Base-by-base conservation (phyloP, 176 grass and related monocot species). In the Musa itinerans region DNA sequence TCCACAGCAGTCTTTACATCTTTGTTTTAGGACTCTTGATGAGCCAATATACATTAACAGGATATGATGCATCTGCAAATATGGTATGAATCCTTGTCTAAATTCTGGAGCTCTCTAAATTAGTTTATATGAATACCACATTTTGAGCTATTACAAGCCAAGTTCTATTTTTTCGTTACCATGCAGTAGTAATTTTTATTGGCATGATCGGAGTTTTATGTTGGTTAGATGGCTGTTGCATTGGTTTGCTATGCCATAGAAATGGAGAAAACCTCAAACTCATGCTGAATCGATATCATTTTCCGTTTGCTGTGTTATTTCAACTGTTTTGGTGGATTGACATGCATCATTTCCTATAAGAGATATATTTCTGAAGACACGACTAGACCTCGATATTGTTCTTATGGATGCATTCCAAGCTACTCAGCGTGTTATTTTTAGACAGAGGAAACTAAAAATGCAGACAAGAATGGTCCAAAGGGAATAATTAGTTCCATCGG, bases 61-160 rank as follows among this genome's bases (percentile, higher is more conserved):
- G 95, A 69, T 99, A 99, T 69, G 95, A 99, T 56, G 90, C 90
- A 9, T 99, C 90, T 1, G 95, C 90, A 2, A 88, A 94, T 76
- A 88, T 99, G 95, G 94, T 92, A 87, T 58, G 29, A 76, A 50
- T 76, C 19, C 19, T 63, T 50, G 3, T 53, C 69, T 52, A 13
- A 72, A 23, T 12, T 72, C 11, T 43, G 34, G 3, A 43, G 34
- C 3, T 43, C 34, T 43, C 34, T 43, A 43, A 43, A 43, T 43
- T 43, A 43, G 34, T 43, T 43, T 43, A 43, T 5, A 34, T 5
- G 29, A 34, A 34, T 0, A 34, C 34, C 34, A 43, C 4, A 43
- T 43, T 43, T 43, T 6, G 34, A 43, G 34, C 4, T 43, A 43
- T 6, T 5, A 4, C 34, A 43, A 43, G 34, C 34, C 34, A 43